Conservation (phyloP, 1,284 basidiomycete genomes). For the Ganoderma meredithae region DNA sequence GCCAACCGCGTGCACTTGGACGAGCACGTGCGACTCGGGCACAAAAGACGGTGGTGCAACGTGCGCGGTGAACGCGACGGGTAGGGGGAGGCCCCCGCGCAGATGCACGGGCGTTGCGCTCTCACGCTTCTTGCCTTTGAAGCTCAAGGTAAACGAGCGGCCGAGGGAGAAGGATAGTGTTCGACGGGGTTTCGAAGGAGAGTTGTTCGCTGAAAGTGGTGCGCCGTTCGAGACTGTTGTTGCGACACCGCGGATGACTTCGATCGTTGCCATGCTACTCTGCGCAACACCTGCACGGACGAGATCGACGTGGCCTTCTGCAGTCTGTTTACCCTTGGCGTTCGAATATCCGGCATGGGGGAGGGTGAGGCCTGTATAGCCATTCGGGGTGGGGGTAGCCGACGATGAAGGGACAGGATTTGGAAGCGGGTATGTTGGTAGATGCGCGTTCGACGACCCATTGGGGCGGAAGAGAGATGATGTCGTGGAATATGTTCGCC, state of each 20-base stretch:
- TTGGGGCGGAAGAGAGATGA: constrained; percentile 22
- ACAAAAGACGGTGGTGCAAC: constrained; percentile 79
- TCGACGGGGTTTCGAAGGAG: constrained; percentile 23
- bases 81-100: constrained; percentile 56
- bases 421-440: constrained; percentile 44
- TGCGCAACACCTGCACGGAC: constrained; percentile 80
- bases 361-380: constrained; percentile 75
- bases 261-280: constrained; percentile 86
- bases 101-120: constrained; percentile 52
- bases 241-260: constrained; percentile 73
- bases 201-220: constrained; percentile 3
- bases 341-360: constrained; percentile 62
- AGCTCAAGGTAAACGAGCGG: constrained; percentile 30
- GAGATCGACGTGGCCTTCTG: constrained; percentile 67
- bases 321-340: constrained; percentile 43
- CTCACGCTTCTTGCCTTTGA: constrained; percentile 35
- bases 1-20: constrained; percentile 88
- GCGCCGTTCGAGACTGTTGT: constrained; percentile 21
- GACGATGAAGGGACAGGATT: constrained; percentile 37
- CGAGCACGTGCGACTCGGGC: constrained; percentile 69
- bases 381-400: constrained; percentile 38
- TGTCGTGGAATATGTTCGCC: constrained; percentile 27
- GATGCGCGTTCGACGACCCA: constrained; percentile 29
- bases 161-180: constrained; percentile 33
- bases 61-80: constrained; percentile 58